These are phyloP conservation scores for Macrotyloma uniflorum DNA, from an alignment of 306 rosid genomes.

Conservation along the genomic window DNA sequence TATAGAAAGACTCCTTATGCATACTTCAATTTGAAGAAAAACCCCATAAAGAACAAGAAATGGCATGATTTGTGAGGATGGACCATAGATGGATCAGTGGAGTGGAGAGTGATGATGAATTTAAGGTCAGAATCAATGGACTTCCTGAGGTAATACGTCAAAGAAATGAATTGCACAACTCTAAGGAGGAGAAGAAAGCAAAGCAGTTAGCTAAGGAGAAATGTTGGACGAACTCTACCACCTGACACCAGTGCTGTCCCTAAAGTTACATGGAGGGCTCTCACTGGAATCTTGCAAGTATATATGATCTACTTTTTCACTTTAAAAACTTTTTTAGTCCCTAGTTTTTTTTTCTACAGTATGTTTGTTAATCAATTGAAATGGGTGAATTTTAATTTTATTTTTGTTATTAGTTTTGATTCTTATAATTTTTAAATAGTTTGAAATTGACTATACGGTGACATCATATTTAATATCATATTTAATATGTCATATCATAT, in stretches of 20 bases:
- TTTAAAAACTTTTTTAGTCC: not conserved
- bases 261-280: constrained; percentile 19
- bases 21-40: not conserved
- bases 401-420: too few relatives aligned
- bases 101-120: constrained; percentile 26
- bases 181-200: constrained; percentile 15
- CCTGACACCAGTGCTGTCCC: not conserved
- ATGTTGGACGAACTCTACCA: constrained; percentile 11
- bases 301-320: not conserved
- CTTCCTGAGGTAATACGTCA: constrained; percentile 2
- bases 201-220: constrained; percentile 11
- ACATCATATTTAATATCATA: too few relatives aligned
- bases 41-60: constrained; percentile 26
- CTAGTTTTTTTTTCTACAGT: not conserved
- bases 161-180: not conserved
- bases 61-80: not conserved
- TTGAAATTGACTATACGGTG: too few relatives aligned
- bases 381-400: not conserved
- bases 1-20: constrained; percentile 8
- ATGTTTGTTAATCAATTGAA: not conserved
- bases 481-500: too few relatives aligned
- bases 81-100: constrained; percentile 20
- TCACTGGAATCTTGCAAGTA: constrained; percentile 25
- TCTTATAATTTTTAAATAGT: too few relatives aligned
- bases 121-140: constrained; percentile 23